A percentile compares a stretch with the other conserved stretches of the same genome.
Evolutionary conservation across 192 early-diverging fungal genomes (phyloP).

Genomic region (Entomortierella beljakovae): DNA sequence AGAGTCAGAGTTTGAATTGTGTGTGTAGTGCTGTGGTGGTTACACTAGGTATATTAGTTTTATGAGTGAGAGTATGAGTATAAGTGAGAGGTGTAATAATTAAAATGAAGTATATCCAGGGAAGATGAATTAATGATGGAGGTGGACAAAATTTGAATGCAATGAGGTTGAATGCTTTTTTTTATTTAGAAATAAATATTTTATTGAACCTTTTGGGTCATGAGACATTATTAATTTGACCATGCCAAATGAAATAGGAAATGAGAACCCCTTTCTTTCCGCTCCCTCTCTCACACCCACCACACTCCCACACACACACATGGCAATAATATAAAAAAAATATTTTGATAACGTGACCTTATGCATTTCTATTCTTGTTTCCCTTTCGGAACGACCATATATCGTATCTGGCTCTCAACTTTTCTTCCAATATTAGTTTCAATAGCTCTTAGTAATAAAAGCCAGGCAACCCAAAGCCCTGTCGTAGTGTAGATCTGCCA

Average conservation of each 20-base stretch:
- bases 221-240: not conserved
- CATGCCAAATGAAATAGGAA: not conserved
- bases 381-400: not conserved
- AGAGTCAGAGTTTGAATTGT: not conserved
- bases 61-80: not conserved
- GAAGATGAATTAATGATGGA: not conserved
- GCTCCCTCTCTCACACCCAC: not conserved
- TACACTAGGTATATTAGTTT: not conserved
- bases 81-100: not conserved
- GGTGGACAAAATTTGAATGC: not conserved
- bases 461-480: constrained; percentile 54
- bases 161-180: too few relatives aligned
- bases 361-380: constrained; percentile 8
- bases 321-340: not conserved
- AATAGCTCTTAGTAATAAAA: constrained; percentile 6
- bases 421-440: not conserved
- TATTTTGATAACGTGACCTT: constrained; percentile 1
- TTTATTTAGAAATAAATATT: too few relatives aligned
- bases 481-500: constrained; percentile 68
- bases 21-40: not conserved
- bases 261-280: not conserved
- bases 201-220: too few relatives aligned
- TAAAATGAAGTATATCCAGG: not conserved
- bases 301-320: not conserved
- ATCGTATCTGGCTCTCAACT: not conserved